Evolutionary conservation across 2,329 filamentous ascomycete species (phyloP).

Genomic region (Fusarium sterilihyphosum): DNA sequence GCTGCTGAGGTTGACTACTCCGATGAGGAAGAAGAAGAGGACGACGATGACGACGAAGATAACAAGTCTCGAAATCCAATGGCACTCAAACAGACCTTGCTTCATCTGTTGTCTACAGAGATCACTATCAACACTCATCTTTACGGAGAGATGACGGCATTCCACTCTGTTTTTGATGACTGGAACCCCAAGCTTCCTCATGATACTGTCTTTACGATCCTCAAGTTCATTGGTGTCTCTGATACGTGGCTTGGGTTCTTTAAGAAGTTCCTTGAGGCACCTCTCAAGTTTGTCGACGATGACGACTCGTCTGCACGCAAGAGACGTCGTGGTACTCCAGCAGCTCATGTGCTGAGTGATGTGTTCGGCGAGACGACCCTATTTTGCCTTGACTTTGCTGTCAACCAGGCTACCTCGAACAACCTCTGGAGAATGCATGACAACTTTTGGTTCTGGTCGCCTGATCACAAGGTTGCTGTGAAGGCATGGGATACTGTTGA

Average conservation of each 20-base stretch:
- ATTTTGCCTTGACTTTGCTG: slow-evolving; percentile 72
- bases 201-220: slow-evolving; percentile 63
- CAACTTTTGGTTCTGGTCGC: slow-evolving; percentile 74
- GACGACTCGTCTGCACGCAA: slow-evolving; percentile 53
- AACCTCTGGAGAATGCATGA: slow-evolving; percentile 71
- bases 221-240: slow-evolving; percentile 69
- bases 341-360: slow-evolving; percentile 67
- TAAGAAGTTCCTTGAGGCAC: slow-evolving; percentile 65
- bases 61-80: slow-evolving; percentile 47
- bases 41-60: background rate
- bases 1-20: background rate
- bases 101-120: slow-evolving; percentile 60
- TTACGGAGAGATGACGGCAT: slow-evolving; percentile 56
- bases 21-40: slow-evolving; percentile 11
- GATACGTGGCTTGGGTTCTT: slow-evolving; percentile 69
- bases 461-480: slow-evolving; percentile 61
- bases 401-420: slow-evolving; percentile 64
- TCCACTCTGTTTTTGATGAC: slow-evolving; percentile 58
- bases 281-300: slow-evolving; percentile 67
- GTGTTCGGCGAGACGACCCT: slow-evolving; percentile 68
- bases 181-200: slow-evolving; percentile 61
- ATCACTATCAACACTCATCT: slow-evolving; percentile 56
- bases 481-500: slow-evolving; percentile 68
- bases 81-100: slow-evolving; percentile 57
- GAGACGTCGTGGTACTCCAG: slow-evolving; percentile 66